Conservation (phyloP, 805 yeast species). For the Wickerhamiella kurtzmanii region DNA sequence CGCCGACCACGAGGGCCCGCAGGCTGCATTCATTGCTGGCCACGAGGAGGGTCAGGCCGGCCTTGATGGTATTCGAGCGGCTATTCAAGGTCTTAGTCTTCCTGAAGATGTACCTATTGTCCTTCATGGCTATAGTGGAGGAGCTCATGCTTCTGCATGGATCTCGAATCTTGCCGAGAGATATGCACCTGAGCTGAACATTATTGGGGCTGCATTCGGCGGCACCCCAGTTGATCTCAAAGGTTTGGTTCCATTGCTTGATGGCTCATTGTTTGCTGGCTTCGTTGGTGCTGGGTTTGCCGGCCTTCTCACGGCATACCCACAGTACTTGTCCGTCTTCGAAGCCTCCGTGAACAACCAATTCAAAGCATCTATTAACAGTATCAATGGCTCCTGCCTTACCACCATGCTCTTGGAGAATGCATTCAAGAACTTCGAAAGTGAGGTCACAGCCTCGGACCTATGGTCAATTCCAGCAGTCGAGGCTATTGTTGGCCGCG, state of each 20-base stretch:
- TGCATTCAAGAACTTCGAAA: neutral
- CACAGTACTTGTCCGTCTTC: slow-evolving; percentile 7
- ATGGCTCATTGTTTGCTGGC: slow-evolving; percentile 15
- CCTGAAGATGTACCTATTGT: slow-evolving; percentile 1
- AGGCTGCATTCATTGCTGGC: slow-evolving; percentile 22
- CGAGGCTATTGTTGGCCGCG: neutral
- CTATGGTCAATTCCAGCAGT: neutral
- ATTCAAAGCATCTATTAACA: neutral
- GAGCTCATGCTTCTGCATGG: slow-evolving; percentile 19
- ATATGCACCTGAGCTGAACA: slow-evolving; percentile 21
- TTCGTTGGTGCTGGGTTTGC: slow-evolving; percentile 17
- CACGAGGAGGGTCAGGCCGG: slow-evolving; percentile 18
- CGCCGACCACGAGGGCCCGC: slow-evolving; percentile 24
- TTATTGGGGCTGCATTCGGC: slow-evolving; percentile 16
- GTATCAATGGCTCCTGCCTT: neutral
- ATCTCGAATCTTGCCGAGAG: slow-evolving; percentile 19
- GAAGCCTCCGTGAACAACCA: neutral
- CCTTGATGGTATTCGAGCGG: slow-evolving; percentile 20
- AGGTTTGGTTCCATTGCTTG: slow-evolving; percentile 8
- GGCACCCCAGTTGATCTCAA: slow-evolving; percentile 13
- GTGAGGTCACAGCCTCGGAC: neutral
- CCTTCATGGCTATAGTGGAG: slow-evolving; percentile 10
- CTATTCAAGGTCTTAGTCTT: neutral
- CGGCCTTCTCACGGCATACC: slow-evolving; percentile 19
- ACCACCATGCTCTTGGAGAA: neutral